Percentiles rank a stretch among this genome's conserved stretches.
phyloP scores from a whole-genome alignment of 768 basidiomycete genomes.

The Pleurotus cornucopiae region DNA sequence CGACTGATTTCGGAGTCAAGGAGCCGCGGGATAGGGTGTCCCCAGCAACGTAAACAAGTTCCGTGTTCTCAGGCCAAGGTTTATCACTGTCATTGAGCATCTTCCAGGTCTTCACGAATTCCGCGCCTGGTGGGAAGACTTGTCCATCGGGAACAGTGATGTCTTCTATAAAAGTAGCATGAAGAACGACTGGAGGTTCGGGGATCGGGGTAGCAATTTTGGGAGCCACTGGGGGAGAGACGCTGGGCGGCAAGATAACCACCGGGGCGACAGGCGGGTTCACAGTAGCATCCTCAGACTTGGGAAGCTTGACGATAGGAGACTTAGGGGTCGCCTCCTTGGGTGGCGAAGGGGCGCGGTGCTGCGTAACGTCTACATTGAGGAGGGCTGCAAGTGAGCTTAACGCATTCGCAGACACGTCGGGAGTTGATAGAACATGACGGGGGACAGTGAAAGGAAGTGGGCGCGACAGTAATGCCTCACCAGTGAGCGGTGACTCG shows the following conservation, averaged over 20 bases:
- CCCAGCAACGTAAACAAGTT: conserved; percentile 69
- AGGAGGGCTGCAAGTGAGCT: conserved; percentile 27
- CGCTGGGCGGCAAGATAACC: not conserved
- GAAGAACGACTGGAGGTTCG: conserved; percentile 24
- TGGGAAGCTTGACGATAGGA: not conserved
- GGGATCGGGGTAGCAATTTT: not conserved
- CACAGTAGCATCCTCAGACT: not conserved
- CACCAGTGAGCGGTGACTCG: conserved; percentile 26
- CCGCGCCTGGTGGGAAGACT: conserved; percentile 75
- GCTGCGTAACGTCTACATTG: conserved; percentile 19
- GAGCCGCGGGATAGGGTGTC: conserved; percentile 44
- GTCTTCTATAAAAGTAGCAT: conserved; percentile 59
- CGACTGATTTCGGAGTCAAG: conserved; percentile 36
- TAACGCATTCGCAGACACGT: conserved; percentile 11
- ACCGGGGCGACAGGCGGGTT: not conserved
- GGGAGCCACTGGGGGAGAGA: not conserved
- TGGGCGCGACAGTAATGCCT: conserved; percentile 24
- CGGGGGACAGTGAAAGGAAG: conserved; percentile 8
- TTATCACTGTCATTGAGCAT: conserved; percentile 60
- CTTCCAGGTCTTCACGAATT: conserved; percentile 82
- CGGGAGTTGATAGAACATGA: conserved; percentile 10
- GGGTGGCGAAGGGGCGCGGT: conserved; percentile 11
- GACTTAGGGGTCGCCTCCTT: not conserved
- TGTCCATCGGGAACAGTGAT: conserved; percentile 75
- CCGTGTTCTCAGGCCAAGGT: conserved; percentile 68